These are phyloP conservation scores for Sclerotinia spermophila DNA, from an alignment of 2,329 filamentous ascomycete genomes.

Conservation along the genomic window DNA sequence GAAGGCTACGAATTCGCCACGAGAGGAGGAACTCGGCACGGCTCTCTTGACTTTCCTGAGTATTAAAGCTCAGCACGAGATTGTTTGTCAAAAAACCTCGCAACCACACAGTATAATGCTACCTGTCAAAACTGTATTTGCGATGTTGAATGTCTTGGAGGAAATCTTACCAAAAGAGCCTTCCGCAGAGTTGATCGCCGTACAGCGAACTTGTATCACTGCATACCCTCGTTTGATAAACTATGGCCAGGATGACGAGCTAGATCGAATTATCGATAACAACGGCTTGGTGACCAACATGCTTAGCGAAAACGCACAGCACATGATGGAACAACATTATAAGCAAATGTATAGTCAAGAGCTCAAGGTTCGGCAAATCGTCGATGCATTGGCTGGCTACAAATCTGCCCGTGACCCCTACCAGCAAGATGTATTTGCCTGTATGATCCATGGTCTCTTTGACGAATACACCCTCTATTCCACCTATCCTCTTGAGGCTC, in stretches of 20 bases:
- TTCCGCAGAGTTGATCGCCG: constrained; percentile 66
- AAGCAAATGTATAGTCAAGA: constrained; percentile 97
- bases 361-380: constrained; percentile 78
- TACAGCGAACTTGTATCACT: constrained; percentile 86
- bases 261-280: constrained; percentile 83
- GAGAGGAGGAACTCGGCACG: constrained; percentile 63
- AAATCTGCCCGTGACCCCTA: constrained; percentile 80
- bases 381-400: constrained; percentile 78
- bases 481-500: constrained; percentile 91
- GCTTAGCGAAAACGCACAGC: constrained; percentile 73
- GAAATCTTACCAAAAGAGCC: constrained; percentile 60
- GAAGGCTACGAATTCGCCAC: constrained; percentile 67
- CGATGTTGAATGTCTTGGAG: constrained; percentile 74
- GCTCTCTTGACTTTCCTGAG: constrained; percentile 76
- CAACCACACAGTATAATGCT: constrained; percentile 69
- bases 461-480: constrained; percentile 96
- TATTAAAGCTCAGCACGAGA: constrained; percentile 80
- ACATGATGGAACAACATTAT: constrained; percentile 95
- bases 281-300: constrained; percentile 81
- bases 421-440: constrained; percentile 93
- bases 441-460: constrained; percentile 97
- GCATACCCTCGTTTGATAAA: constrained; percentile 94
- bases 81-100: constrained; percentile 61
- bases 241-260: constrained; percentile 72
- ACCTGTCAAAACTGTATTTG: constrained; percentile 79